Percentiles rank a stretch among this genome's conserved stretches.
Evolutionary conservation across 768 basidiomycete genomes (phyloP).

Genomic region (Mycena vulgaris): DNA sequence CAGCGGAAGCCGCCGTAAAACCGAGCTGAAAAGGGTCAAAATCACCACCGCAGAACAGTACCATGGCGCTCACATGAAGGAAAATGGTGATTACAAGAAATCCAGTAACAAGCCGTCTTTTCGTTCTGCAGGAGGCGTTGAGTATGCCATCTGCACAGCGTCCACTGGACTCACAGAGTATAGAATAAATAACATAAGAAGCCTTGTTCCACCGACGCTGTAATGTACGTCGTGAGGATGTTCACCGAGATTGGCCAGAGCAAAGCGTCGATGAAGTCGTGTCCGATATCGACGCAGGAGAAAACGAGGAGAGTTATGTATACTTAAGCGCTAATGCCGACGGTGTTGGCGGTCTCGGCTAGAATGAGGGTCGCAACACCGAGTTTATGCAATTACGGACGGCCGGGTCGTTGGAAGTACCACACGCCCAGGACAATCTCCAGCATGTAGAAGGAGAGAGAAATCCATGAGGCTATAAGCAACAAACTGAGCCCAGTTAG

Average conservation of each 20-base stretch:
- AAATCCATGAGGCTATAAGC: slow-evolving; percentile 22
- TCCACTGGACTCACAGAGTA: slow-evolving; percentile 3
- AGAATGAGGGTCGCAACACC: slow-evolving; percentile 1
- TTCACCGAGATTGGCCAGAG: slow-evolving; percentile 1
- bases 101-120: slow-evolving; percentile 2
- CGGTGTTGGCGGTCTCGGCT: slow-evolving; percentile 7
- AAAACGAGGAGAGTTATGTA: slow-evolving; percentile 3
- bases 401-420: slow-evolving; percentile 18
- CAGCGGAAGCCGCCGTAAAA: neutral
- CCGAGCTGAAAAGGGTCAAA: neutral
- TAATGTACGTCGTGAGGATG: slow-evolving; percentile 18
- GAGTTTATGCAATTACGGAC: slow-evolving; percentile 1
- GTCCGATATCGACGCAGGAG: neutral
- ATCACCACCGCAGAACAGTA: neutral
- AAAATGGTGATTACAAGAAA: slow-evolving; percentile 16
- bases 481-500: slow-evolving; percentile 17
- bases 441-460: slow-evolving; percentile 5
- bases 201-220: slow-evolving; percentile 24
- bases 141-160: neutral
- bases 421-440: slow-evolving; percentile 11
- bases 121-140: neutral
- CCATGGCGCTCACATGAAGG: slow-evolving; percentile 4
- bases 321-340: slow-evolving; percentile 10
- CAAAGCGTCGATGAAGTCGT: neutral
- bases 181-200: slow-evolving; percentile 24